Evolutionary conservation across 129 eudicot species (phyloP).

Genomic region (Rutidosis leptorrhynchoides): DNA sequence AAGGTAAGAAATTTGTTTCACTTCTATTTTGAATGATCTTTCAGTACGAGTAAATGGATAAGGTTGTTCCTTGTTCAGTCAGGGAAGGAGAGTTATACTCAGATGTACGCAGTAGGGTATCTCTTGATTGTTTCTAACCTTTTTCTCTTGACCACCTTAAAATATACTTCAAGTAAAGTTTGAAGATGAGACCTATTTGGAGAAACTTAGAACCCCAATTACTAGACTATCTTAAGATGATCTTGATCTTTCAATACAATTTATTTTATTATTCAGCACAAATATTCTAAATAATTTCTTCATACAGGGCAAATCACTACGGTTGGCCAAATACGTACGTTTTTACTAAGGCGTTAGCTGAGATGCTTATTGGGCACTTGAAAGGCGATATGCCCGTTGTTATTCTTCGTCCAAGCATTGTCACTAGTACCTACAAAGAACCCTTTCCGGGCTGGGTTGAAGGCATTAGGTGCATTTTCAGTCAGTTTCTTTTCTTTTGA

Average conservation of each 20-base stretch:
- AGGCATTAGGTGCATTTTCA: slow-evolving; percentile 63
- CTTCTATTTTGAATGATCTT: no score
- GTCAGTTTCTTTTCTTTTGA: neutral
- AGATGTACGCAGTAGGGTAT: no score
- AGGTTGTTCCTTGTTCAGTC: no score
- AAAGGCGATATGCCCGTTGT: slow-evolving; percentile 53
- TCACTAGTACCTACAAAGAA: slow-evolving; percentile 74
- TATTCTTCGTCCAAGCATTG: slow-evolving; percentile 74
- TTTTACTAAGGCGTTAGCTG: slow-evolving; percentile 87
- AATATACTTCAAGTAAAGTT: no score
- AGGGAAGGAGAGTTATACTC: no score
- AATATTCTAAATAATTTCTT: neutral
- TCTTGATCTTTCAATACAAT: neutral
- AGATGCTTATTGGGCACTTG: slow-evolving; percentile 62
- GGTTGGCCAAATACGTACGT: slow-evolving; percentile 99
- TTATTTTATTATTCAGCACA: neutral
- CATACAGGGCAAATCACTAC: slow-evolving; percentile 52
- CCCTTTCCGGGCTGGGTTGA: slow-evolving; percentile 97
- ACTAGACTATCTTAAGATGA: neutral
- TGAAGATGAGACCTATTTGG: no score
- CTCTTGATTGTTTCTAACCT: no score
- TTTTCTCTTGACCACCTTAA: no score
- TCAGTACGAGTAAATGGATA: no score
- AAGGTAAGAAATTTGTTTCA: slow-evolving; percentile 42
- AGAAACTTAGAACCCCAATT: no score